A percentile compares a stretch with the other conserved stretches of the same genome.
Conservation (phyloP, 371 early-diverging fungal genomes). For the Chytridium lagenaria region DNA sequence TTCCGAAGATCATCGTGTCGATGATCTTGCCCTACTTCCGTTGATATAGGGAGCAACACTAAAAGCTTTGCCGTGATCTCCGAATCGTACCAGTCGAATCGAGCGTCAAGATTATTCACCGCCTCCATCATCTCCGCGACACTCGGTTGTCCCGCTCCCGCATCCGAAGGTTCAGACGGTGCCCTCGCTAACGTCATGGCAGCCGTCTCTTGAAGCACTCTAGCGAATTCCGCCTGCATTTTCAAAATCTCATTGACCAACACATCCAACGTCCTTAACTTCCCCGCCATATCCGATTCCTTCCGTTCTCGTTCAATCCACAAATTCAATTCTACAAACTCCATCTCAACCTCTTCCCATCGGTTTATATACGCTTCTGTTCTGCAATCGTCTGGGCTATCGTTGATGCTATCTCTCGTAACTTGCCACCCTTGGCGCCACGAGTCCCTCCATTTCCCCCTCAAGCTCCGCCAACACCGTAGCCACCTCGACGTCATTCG, state of each 20-base stretch:
- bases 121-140: slow-evolving; percentile 7
- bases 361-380: not conserved
- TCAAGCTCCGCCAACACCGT: slow-evolving; percentile 17
- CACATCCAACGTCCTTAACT: not conserved
- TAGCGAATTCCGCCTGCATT: slow-evolving; percentile 25
- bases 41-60: not conserved
- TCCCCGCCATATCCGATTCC: not conserved
- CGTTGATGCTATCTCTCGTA: slow-evolving; percentile 6
- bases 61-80: not conserved
- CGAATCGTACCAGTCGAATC: slow-evolving; percentile 16
- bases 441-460: slow-evolving; percentile 14
- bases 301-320: slow-evolving; percentile 18
- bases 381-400: slow-evolving; percentile 7
- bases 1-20: not conserved
- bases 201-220: slow-evolving; percentile 7
- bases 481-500: not conserved
- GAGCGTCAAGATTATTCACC: not conserved
- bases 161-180: not conserved
- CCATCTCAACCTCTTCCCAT: not conserved
- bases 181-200: not conserved
- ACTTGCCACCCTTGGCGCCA: slow-evolving; percentile 5
- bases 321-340: not conserved
- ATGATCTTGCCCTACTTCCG: not conserved
- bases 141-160: not conserved
- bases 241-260: slow-evolving; percentile 14